These are phyloP conservation scores for Melastoma candidum DNA, from an alignment of 441 rosid species.

Conservation along the genomic window DNA sequence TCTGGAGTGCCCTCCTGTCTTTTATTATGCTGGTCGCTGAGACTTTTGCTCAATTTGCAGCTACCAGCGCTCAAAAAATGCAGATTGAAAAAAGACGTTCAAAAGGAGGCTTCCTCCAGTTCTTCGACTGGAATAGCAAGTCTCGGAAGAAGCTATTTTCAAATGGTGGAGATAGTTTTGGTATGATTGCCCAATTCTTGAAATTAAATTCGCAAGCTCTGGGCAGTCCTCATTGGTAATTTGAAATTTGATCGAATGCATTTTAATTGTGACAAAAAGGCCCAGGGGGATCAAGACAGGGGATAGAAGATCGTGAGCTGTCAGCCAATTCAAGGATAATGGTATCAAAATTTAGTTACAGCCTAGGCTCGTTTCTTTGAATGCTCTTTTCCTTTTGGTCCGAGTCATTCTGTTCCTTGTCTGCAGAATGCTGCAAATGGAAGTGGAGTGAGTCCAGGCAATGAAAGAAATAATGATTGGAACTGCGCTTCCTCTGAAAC, in stretches of 20 bases:
- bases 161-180: slow-evolving; percentile 27
- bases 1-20: too few relatives aligned
- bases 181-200: slow-evolving; percentile 16
- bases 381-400: too few relatives aligned
- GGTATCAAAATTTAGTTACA: too few relatives aligned
- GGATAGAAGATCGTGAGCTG: too few relatives aligned
- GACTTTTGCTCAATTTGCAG: slow-evolving; percentile 14
- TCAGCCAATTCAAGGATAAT: too few relatives aligned
- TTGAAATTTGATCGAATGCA: too few relatives aligned
- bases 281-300: too few relatives aligned
- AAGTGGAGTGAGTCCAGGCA: slow-evolving; percentile 29
- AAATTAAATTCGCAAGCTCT: too few relatives aligned
- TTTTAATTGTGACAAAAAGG: too few relatives aligned
- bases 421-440: slow-evolving; percentile 40
- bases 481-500: slow-evolving; percentile 47
- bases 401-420: background rate
- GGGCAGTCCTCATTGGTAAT: too few relatives aligned
- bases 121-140: slow-evolving; percentile 86
- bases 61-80: slow-evolving; percentile 22
- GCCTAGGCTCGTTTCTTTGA: too few relatives aligned
- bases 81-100: slow-evolving; percentile 62
- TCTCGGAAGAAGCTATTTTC: slow-evolving; percentile 69
- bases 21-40: too few relatives aligned
- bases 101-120: slow-evolving; percentile 52
- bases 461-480: slow-evolving; percentile 37